phyloP scores from a whole-genome alignment of 2,329 filamentous ascomycete genomes.

The Dothideomycetes sp. region DNA sequence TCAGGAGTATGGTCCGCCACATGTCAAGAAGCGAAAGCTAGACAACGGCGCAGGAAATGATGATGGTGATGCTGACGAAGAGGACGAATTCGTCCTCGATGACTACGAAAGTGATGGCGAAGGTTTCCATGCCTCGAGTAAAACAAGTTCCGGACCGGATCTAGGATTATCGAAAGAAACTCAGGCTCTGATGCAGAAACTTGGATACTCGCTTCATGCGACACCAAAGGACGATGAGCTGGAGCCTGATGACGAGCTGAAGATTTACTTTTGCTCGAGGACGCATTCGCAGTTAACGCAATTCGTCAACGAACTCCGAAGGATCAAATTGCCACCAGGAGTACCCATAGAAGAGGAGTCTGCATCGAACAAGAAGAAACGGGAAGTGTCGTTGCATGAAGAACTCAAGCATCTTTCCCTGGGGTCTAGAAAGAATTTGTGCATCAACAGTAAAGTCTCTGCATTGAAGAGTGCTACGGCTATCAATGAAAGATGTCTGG shows the following conservation, averaged over 20 bases:
- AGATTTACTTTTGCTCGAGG: conserved; percentile 86
- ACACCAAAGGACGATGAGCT: conserved; percentile 35
- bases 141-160: conserved; percentile 17
- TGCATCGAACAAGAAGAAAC: conserved; percentile 13
- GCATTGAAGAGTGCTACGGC: conserved; percentile 61
- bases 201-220: conserved; percentile 21
- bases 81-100: conserved; percentile 65
- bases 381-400: conserved; percentile 45
- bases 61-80: conserved; percentile 35
- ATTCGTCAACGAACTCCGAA: conserved; percentile 72
- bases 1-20: conserved; percentile 38
- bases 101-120: conserved; percentile 62
- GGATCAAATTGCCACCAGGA: conserved; percentile 68
- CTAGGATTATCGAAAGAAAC: conserved; percentile 63
- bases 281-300: conserved; percentile 89
- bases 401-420: conserved; percentile 71
- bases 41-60: conserved; percentile 18
- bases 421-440: conserved; percentile 77
- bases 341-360: conserved; percentile 30
- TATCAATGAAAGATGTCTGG: conserved; percentile 88
- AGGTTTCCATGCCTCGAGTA: conserved; percentile 18
- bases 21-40: conserved; percentile 37
- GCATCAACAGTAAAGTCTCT: conserved; percentile 78
- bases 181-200: conserved; percentile 59
- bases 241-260: conserved; percentile 57